A percentile compares a stretch with the other conserved stretches of the same genome.
Conservation (phyloP, 2,329 filamentous ascomycete species). For the Trichoderma brevicompactum region DNA sequence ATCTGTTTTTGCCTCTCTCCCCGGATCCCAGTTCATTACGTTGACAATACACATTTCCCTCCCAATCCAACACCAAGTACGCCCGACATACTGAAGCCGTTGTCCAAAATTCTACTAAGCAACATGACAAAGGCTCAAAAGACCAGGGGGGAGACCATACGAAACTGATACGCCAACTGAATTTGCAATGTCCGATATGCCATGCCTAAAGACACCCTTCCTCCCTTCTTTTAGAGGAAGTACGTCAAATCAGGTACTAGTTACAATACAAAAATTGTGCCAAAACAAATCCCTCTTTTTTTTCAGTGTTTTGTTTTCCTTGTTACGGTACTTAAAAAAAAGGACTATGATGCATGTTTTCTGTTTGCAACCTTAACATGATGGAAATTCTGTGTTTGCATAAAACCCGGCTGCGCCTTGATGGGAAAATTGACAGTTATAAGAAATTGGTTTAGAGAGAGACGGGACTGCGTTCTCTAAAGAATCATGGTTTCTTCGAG, state of each 20-base stretch:
- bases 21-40: too few species aligned
- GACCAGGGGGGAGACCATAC: background rate
- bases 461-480: background rate
- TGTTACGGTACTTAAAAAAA: background rate
- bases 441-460: constrained; percentile 1
- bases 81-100: too few species aligned
- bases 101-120: too few species aligned
- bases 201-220: constrained; percentile 3
- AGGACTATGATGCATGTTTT: background rate
- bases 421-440: constrained; percentile 12
- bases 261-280: background rate
- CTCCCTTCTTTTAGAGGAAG: background rate
- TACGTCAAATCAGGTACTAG: background rate
- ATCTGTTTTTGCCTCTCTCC: too few species aligned
- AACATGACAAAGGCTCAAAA: too few species aligned
- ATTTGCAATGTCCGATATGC: constrained; percentile 18
- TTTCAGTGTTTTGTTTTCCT: background rate
- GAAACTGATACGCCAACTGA: constrained; percentile 18
- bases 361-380: constrained; percentile 11
- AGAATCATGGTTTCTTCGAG: constrained; percentile 5
- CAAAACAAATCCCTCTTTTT: too few species aligned
- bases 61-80: too few species aligned
- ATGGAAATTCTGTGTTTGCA: background rate
- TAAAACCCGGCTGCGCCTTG: constrained; percentile 7
- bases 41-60: too few species aligned